These are phyloP conservation scores for Ambrosia hybrid DNA, from an alignment of 140 eudicot genomes.

Conservation along the genomic window DNA sequence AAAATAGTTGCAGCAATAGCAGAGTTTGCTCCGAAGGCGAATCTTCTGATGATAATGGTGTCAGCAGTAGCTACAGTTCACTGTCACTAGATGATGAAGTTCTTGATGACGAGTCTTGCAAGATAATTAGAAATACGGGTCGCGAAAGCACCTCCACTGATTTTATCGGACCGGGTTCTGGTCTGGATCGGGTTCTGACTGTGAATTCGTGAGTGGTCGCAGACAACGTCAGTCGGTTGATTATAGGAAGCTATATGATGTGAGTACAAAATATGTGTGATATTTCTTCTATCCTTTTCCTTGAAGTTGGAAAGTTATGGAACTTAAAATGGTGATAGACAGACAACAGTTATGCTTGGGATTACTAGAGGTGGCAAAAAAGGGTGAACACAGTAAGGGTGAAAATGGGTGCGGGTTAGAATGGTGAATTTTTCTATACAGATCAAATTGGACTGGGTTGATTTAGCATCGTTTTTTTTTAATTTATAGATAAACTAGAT, in stretches of 20 bases:
- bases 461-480: too few relatives aligned
- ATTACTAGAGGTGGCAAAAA: too few relatives aligned
- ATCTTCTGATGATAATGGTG: constrained; percentile 37
- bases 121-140: constrained; percentile 21
- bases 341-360: too few relatives aligned
- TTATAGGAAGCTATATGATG: constrained; percentile 76
- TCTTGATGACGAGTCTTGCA: constrained; percentile 31
- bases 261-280: constrained; percentile 39
- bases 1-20: constrained; percentile 43
- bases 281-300: not conserved
- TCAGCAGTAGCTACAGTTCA: constrained; percentile 54
- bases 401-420: too few relatives aligned
- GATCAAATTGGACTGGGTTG: too few relatives aligned
- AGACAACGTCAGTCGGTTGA: constrained; percentile 76
- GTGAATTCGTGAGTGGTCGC: constrained; percentile 66
- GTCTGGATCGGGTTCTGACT: constrained; percentile 53
- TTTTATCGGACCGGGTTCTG: constrained; percentile 30
- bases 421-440: too few relatives aligned
- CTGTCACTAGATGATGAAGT: constrained; percentile 64
- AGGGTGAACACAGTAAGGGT: too few relatives aligned
- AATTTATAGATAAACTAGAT: not conserved
- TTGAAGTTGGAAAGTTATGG: not conserved
- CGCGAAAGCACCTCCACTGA: constrained; percentile 30
- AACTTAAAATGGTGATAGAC: too few relatives aligned
- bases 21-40: constrained; percentile 44